Conservation (phyloP, 768 basidiomycete genomes). For the Hypholoma sublateritium region DNA sequence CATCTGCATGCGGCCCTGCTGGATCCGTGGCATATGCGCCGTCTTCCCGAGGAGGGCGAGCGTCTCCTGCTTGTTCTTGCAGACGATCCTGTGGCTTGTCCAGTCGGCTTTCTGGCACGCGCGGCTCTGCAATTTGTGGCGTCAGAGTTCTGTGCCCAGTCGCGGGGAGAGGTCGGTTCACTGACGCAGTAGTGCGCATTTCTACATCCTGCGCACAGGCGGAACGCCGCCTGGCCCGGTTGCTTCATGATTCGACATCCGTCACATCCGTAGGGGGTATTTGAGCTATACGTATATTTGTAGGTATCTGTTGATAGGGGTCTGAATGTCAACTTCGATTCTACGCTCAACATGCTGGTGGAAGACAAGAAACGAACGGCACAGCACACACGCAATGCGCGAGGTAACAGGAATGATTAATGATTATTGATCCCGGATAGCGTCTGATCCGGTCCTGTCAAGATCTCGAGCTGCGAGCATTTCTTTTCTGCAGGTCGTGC, state of each 20-base stretch:
- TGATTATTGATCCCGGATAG: too few relatives aligned
- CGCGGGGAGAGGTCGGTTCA: background rate
- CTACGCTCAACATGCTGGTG: background rate
- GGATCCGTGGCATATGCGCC: background rate
- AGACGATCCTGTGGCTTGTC: background rate
- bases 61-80: background rate
- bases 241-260: background rate
- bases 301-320: background rate
- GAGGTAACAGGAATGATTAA: too few relatives aligned
- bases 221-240: background rate
- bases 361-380: too few relatives aligned
- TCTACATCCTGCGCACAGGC: background rate
- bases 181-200: slow-evolving; percentile 1
- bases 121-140: background rate
- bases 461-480: too few relatives aligned
- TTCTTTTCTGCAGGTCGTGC: too few relatives aligned
- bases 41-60: background rate
- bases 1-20: background rate
- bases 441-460: too few relatives aligned
- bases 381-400: too few relatives aligned
- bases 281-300: slow-evolving; percentile 1
- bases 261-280: background rate
- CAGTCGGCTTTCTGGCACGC: background rate
- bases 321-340: background rate
- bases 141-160: background rate